Conservation (phyloP, 495 filamentous ascomycete species). For the Daldinia bambusicola region DNA sequence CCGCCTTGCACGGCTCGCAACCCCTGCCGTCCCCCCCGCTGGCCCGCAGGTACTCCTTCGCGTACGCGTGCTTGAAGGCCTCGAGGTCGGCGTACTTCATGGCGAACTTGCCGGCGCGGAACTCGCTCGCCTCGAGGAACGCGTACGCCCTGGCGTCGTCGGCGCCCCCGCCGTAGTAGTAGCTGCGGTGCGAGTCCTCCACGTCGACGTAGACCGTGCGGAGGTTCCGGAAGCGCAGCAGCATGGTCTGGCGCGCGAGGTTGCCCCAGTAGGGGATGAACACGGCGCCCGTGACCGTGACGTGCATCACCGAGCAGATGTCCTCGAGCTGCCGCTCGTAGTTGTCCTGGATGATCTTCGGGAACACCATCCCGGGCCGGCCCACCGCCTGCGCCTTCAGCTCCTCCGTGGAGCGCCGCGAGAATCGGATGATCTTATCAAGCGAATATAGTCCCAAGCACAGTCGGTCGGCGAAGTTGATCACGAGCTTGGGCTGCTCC, state of each 20-base stretch:
- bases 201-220: neutral
- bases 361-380: too few species aligned
- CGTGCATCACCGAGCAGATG: neutral
- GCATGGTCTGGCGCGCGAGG: neutral
- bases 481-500: neutral
- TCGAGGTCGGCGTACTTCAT: neutral
- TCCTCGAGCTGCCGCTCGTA: neutral
- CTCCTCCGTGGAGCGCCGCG: neutral
- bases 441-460: neutral
- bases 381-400: too few species aligned
- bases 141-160: neutral
- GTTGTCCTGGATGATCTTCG: neutral
- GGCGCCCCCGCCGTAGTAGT: neutral
- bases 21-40: too few species aligned
- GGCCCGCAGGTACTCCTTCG: too few species aligned
- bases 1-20: too few species aligned
- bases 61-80: neutral
- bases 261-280: neutral
- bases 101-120: neutral
- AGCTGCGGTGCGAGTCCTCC: neutral
- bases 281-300: neutral
- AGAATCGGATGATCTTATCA: neutral
- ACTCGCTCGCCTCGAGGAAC: neutral
- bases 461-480: neutral
- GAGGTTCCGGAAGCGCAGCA: neutral